phyloP scores from a whole-genome alignment of 2,329 filamentous ascomycete species.

The Phaeomoniella chlamydospora region DNA sequence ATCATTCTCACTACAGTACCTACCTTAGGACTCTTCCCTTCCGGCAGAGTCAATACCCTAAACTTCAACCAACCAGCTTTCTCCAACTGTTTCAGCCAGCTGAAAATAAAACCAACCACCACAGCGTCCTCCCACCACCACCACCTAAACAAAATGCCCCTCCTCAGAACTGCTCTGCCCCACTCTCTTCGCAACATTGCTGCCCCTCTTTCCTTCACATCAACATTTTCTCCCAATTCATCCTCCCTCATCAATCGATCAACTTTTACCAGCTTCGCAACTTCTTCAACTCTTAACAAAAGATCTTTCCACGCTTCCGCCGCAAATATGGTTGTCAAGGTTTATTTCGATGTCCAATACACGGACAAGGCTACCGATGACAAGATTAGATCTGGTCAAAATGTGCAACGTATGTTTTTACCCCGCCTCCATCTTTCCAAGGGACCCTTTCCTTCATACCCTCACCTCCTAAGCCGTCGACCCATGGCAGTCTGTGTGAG shows the following conservation, averaged over 20 bases:
- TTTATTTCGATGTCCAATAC: constrained; percentile 61
- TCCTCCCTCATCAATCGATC: background rate
- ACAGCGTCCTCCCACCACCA: no score
- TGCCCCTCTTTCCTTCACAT: constrained; percentile 4
- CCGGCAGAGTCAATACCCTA: no score
- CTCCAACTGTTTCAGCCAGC: no score
- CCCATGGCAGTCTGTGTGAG: no score
- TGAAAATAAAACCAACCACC: no score
- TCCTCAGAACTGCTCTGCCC: constrained; percentile 8
- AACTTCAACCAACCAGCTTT: no score
- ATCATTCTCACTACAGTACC: no score
- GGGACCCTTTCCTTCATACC: constrained; percentile 6
- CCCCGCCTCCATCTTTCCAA: constrained; percentile 6
- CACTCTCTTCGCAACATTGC: constrained; percentile 4
- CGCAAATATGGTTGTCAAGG: constrained; percentile 61
- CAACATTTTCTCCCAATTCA: constrained; percentile 8
- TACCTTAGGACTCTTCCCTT: no score
- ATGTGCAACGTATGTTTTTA: constrained; percentile 10
- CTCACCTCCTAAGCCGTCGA: constrained; percentile 5
- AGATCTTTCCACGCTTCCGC: constrained; percentile 49
- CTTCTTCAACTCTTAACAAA: constrained; percentile 15
- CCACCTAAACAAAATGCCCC: constrained; percentile 9
- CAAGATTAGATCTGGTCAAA: constrained; percentile 42
- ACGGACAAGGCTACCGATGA: constrained; percentile 38
- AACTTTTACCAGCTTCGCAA: constrained; percentile 2